Conservation (phyloP, 2,329 filamentous ascomycete species). For the Microcera coccophila region DNA sequence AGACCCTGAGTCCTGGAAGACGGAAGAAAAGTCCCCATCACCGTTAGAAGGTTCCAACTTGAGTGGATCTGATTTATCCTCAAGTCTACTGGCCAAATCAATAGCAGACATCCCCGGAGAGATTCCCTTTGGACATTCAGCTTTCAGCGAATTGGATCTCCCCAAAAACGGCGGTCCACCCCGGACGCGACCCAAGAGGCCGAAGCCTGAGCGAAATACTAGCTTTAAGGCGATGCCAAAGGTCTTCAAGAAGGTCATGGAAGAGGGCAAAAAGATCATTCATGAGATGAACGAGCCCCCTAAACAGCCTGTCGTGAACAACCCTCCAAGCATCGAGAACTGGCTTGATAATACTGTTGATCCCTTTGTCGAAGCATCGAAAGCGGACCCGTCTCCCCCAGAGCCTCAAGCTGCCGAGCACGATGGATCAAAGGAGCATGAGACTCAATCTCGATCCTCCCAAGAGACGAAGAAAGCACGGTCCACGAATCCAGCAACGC, state of each 20-base stretch:
- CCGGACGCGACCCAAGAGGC: slow-evolving; percentile 36
- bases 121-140: slow-evolving; percentile 61
- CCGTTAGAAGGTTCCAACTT: slow-evolving; percentile 23
- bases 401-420: slow-evolving; percentile 1
- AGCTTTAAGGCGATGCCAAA: slow-evolving; percentile 61
- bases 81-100: slow-evolving; percentile 45
- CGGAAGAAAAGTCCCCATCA: slow-evolving; percentile 30
- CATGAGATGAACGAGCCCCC: slow-evolving; percentile 57
- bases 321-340: slow-evolving; percentile 61
- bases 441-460: slow-evolving; percentile 22
- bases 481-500: slow-evolving; percentile 18
- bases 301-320: slow-evolving; percentile 47
- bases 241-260: slow-evolving; percentile 61
- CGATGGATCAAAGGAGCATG: slow-evolving; percentile 15
- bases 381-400: slow-evolving; percentile 9
- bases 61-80: slow-evolving; percentile 32
- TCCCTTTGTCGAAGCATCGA: slow-evolving; percentile 52
- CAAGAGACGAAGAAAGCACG: slow-evolving; percentile 20
- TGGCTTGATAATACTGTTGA: slow-evolving; percentile 62
- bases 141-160: slow-evolving; percentile 62
- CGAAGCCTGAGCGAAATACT: slow-evolving; percentile 49
- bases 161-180: slow-evolving; percentile 47
- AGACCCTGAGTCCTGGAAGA: slow-evolving; percentile 28
- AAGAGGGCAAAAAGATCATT: slow-evolving; percentile 62
- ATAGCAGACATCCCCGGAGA: slow-evolving; percentile 54